phyloP scores from a whole-genome alignment of 495 filamentous ascomycete genomes.

The Bacidia rubella region DNA sequence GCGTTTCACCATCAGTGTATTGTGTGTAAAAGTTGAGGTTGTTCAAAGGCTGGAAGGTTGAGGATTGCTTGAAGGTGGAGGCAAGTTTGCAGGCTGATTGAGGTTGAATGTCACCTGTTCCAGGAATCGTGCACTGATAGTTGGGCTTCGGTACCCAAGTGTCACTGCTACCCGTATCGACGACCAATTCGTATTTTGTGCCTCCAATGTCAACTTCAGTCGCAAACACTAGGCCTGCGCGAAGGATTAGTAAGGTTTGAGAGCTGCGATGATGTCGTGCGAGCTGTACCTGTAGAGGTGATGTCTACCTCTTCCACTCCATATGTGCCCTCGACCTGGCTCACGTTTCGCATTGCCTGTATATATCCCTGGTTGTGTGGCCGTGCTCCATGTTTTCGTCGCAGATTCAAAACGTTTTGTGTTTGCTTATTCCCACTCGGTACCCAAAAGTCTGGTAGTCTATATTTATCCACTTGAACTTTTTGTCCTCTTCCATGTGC shows the following conservation, averaged over 20 bases:
- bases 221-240: constrained; percentile 9
- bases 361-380: constrained; percentile 8
- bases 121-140: constrained; percentile 33
- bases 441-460: not conserved
- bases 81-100: constrained; percentile 34
- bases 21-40: constrained; percentile 42
- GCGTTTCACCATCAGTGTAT: constrained; percentile 45
- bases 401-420: constrained; percentile 7
- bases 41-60: constrained; percentile 29
- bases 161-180: constrained; percentile 53
- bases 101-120: constrained; percentile 2
- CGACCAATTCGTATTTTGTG: constrained; percentile 33
- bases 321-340: constrained; percentile 10
- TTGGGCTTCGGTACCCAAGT: constrained; percentile 39
- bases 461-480: not conserved
- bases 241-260: not conserved
- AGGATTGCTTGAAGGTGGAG: constrained; percentile 29
- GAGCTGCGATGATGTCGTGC: not conserved
- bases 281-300: constrained; percentile 2
- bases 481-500: not conserved
- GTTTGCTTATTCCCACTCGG: constrained; percentile 5
- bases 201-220: constrained; percentile 27
- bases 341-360: constrained; percentile 11
- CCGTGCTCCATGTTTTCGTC: not conserved
- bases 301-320: constrained; percentile 7